A percentile compares a stretch with the other conserved stretches of the same genome.
phyloP scores from a whole-genome alignment of 257 asterid genomes.

The Solanum sitiens region DNA sequence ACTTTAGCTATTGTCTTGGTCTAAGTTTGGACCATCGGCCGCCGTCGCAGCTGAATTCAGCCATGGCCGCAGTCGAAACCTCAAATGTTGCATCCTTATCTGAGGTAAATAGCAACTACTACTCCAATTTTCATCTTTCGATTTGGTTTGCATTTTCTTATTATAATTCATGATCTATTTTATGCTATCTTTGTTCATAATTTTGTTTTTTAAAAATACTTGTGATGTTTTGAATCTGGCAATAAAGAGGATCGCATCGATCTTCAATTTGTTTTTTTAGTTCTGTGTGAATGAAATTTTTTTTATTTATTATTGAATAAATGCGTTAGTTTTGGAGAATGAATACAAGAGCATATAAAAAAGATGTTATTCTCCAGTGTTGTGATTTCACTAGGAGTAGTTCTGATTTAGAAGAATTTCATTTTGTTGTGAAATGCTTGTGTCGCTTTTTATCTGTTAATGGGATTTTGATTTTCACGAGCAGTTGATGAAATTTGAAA shows the following conservation, averaged over 20 bases:
- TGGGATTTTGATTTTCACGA: neutral
- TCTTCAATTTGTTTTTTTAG: neutral
- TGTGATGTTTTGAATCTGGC: neutral
- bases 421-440: neutral
- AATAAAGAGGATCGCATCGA: neutral
- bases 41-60: neutral
- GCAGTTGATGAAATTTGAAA: neutral
- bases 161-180: neutral
- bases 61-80: slow-evolving; percentile 50
- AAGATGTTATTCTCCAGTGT: neutral
- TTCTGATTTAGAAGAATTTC: neutral
- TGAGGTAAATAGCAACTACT: slow-evolving; percentile 24
- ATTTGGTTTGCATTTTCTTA: neutral
- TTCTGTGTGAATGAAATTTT: neutral
- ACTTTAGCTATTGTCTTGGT: neutral
- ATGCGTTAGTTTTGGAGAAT: neutral
- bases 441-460: neutral
- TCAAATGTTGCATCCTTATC: slow-evolving; percentile 34
- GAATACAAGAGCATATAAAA: neutral
- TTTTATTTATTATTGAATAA: neutral
- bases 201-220: neutral
- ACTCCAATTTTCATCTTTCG: neutral
- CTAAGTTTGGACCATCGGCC: neutral
- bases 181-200: neutral
- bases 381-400: neutral